phyloP scores from a whole-genome alignment of 2,329 filamentous ascomycete genomes.

The Dactylella cylindrospora region DNA sequence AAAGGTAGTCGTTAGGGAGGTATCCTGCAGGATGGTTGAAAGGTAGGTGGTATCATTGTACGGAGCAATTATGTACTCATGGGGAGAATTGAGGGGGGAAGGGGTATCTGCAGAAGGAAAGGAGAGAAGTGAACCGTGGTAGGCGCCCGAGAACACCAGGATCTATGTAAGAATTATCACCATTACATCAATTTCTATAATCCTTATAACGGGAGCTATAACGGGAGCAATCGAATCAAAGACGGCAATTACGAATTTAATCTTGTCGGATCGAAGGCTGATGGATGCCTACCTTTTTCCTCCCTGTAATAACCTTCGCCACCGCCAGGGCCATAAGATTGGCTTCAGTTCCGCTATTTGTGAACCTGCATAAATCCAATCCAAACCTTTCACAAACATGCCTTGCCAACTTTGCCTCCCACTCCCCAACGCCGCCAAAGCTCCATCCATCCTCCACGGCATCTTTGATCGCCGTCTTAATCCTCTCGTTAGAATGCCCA shows the following conservation, averaged over 20 bases:
- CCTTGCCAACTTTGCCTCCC: slow-evolving; percentile 59
- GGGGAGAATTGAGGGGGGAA: slow-evolving; percentile 57
- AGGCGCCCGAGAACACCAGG: slow-evolving; percentile 58
- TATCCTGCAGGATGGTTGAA: slow-evolving; percentile 52
- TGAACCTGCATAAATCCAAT: slow-evolving; percentile 62
- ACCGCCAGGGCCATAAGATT: slow-evolving; percentile 63
- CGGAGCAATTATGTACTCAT: slow-evolving; percentile 62
- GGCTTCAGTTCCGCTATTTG: slow-evolving; percentile 68
- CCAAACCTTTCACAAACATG: slow-evolving; percentile 60
- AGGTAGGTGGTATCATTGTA: slow-evolving; percentile 64
- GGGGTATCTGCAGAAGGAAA: slow-evolving; percentile 53
- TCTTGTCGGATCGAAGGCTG: no score
- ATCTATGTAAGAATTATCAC: slow-evolving; percentile 53
- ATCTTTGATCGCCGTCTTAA: slow-evolving; percentile 57
- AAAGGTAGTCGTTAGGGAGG: slow-evolving; percentile 54
- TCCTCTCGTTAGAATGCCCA: slow-evolving; percentile 64
- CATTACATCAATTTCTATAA: slow-evolving; percentile 27
- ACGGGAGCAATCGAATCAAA: background rate
- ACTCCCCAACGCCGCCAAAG: slow-evolving; percentile 58
- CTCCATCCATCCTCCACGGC: slow-evolving; percentile 59
- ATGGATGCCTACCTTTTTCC: slow-evolving; percentile 25
- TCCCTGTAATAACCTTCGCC: slow-evolving; percentile 56
- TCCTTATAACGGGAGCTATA: background rate
- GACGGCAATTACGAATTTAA: no score
- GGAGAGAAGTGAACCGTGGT: slow-evolving; percentile 60